phyloP scores from a whole-genome alignment of 495 filamentous ascomycete genomes.

The Clohesyomyces aquaticus region DNA sequence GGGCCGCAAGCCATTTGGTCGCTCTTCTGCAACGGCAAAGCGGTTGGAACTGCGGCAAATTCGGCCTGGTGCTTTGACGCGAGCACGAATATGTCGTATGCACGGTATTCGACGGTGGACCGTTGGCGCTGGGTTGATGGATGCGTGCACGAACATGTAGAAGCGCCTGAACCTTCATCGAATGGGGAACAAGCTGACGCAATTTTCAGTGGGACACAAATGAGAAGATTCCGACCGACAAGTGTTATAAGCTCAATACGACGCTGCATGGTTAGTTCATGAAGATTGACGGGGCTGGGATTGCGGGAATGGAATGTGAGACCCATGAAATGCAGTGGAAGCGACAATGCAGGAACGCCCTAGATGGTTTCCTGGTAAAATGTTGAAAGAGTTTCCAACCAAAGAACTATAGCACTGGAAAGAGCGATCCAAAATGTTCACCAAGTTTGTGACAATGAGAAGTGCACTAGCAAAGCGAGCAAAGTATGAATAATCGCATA shows the following conservation, averaged over 20 bases:
- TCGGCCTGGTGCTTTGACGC: slow-evolving; percentile 31
- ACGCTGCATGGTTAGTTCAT: background rate
- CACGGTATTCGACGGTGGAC: slow-evolving; percentile 21
- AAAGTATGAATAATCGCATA: too few relatives aligned
- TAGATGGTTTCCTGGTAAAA: too few relatives aligned
- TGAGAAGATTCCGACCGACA: slow-evolving; percentile 18
- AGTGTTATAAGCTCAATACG: slow-evolving; percentile 21
- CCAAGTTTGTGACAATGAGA: too few relatives aligned
- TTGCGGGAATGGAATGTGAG: too few relatives aligned
- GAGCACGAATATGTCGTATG: slow-evolving; percentile 25
- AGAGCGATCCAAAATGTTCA: too few relatives aligned
- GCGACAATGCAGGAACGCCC: too few relatives aligned
- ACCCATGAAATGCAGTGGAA: too few relatives aligned
- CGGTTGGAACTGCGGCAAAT: slow-evolving; percentile 16
- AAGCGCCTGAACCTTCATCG: background rate
- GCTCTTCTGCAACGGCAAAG: slow-evolving; percentile 27
- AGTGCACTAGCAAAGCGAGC: too few relatives aligned
- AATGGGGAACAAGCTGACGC: background rate
- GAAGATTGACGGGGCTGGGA: too few relatives aligned
- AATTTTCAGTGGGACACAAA: slow-evolving; percentile 9
- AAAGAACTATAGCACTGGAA: too few relatives aligned
- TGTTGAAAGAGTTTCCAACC: too few relatives aligned
- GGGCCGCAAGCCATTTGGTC: slow-evolving; percentile 27
- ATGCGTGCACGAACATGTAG: slow-evolving; percentile 30
- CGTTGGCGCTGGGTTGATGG: slow-evolving; percentile 28